phyloP scores from a whole-genome alignment of 805 yeast species.

The Yarrowia yakushimensis region DNA sequence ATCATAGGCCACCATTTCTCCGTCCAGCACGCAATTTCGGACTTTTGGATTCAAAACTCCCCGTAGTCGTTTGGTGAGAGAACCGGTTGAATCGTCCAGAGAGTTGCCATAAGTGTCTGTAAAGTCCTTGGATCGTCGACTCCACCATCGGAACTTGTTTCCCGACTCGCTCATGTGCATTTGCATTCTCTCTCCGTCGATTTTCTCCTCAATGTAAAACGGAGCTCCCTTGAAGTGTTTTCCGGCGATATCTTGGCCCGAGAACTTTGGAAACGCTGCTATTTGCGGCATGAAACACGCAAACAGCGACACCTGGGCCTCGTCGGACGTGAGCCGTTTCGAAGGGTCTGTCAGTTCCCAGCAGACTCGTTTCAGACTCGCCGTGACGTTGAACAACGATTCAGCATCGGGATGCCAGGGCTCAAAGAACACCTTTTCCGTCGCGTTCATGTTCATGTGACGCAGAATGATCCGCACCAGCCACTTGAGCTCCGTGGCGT shows the following conservation, averaged over 20 bases:
- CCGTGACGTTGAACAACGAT: conserved; percentile 59
- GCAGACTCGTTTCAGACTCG: conserved; percentile 59
- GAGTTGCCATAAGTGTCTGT: conserved; percentile 64
- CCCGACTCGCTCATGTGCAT: conserved; percentile 60
- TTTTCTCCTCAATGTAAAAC: conserved; percentile 80
- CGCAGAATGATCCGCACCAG: conserved; percentile 62
- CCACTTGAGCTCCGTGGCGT: conserved; percentile 62
- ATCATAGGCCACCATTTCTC: conserved; percentile 92
- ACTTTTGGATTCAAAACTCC: conserved; percentile 38
- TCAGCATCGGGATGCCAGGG: conserved; percentile 80
- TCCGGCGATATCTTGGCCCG: conserved; percentile 51
- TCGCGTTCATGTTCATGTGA: conserved; percentile 47
- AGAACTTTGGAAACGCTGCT: conserved; percentile 52
- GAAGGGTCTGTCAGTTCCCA: conserved; percentile 52
- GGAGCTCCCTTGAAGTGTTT: conserved; percentile 42
- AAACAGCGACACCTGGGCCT: conserved; percentile 45
- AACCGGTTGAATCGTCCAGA: conserved; percentile 43
- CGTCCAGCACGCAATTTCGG: conserved; percentile 59
- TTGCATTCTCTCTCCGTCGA: conserved; percentile 89
- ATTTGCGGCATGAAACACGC: conserved; percentile 74
- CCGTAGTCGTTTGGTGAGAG: conserved; percentile 52
- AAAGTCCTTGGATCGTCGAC: conserved; percentile 71
- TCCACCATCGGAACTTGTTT: conserved; percentile 47
- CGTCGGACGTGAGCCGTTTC: conserved; percentile 43
- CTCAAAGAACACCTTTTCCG: conserved; percentile 55